Conservation (phyloP, 345 rosid species). For the Sisymbrium irio region DNA sequence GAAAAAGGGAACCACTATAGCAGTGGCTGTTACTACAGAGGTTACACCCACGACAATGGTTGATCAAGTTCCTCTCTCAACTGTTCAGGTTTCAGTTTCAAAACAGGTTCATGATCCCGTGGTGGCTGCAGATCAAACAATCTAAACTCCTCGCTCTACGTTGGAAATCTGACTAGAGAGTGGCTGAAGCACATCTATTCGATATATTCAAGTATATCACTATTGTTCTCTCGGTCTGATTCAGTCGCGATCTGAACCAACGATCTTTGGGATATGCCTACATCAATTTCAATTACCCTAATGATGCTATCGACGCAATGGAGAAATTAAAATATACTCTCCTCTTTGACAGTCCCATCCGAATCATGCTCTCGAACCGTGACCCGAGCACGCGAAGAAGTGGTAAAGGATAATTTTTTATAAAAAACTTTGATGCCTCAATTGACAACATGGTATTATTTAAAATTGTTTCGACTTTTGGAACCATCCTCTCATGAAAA, state of each 20-base stretch:
- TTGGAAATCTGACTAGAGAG: slow-evolving; percentile 62
- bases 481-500: slow-evolving; percentile 63
- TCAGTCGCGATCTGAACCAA: slow-evolving; percentile 53
- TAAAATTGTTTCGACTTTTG: slow-evolving; percentile 55
- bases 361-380: slow-evolving; percentile 72
- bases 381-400: slow-evolving; percentile 63
- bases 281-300: slow-evolving; percentile 53
- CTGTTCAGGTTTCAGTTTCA: slow-evolving; percentile 18
- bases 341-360: slow-evolving; percentile 54
- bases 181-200: slow-evolving; percentile 52
- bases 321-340: slow-evolving; percentile 56
- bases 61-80: slow-evolving; percentile 27
- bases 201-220: slow-evolving; percentile 45
- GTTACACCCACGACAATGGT: slow-evolving; percentile 26
- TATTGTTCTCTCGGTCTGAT: slow-evolving; percentile 49
- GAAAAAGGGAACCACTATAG: slow-evolving; percentile 32
- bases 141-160: slow-evolving; percentile 53
- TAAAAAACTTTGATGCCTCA: slow-evolving; percentile 58
- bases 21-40: slow-evolving; percentile 37
- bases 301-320: slow-evolving; percentile 61
- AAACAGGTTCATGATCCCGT: background rate
- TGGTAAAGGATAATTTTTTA: slow-evolving; percentile 66
- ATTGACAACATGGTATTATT: slow-evolving; percentile 57
- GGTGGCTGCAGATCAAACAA: slow-evolving; percentile 10
- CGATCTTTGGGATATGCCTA: slow-evolving; percentile 69